These are phyloP conservation scores for Trametopsis cervina DNA, from an alignment of 768 basidiomycete species.

Conservation along the genomic window DNA sequence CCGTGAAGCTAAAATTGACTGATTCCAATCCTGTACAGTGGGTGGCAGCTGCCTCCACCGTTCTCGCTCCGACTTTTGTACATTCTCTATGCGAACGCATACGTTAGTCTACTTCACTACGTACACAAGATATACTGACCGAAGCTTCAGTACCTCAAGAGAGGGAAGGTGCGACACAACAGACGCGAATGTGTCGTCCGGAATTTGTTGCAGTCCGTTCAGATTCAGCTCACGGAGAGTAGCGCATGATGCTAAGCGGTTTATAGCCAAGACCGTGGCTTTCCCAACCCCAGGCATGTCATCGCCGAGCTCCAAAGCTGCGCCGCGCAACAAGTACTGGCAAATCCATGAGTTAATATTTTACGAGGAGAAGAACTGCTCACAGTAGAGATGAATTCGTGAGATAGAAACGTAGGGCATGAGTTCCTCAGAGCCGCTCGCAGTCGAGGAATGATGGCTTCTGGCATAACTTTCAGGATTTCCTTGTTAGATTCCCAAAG, in stretches of 20 bases:
- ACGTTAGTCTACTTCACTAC: slow-evolving; percentile 6
- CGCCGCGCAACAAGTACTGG: slow-evolving; percentile 56
- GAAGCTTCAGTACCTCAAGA: slow-evolving; percentile 43
- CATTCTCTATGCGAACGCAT: slow-evolving; percentile 41
- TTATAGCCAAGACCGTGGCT: slow-evolving; percentile 41
- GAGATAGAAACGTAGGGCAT: slow-evolving; percentile 45
- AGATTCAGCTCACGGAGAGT: slow-evolving; percentile 43
- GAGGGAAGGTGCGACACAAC: slow-evolving; percentile 37
- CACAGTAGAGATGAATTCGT: slow-evolving; percentile 52
- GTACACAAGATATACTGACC: slow-evolving; percentile 31
- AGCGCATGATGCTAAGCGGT: slow-evolving; percentile 8
- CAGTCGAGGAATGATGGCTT: slow-evolving; percentile 40
- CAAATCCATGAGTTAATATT: not conserved
- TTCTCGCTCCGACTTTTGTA: slow-evolving; percentile 45
- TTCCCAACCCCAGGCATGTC: slow-evolving; percentile 47
- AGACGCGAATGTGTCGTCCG: slow-evolving; percentile 45
- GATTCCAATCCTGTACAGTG: slow-evolving; percentile 36
- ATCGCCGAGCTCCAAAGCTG: slow-evolving; percentile 37
- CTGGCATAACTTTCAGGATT: slow-evolving; percentile 44
- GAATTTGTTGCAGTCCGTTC: slow-evolving; percentile 42
- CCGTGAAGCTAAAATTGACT: slow-evolving; percentile 58
- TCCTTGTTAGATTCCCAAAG: slow-evolving; percentile 34
- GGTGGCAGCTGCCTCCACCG: slow-evolving; percentile 35
- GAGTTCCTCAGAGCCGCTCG: slow-evolving; percentile 43
- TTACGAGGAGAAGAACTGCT: slow-evolving; percentile 8